Percentiles rank a stretch among this genome's conserved stretches.
phyloP scores from a whole-genome alignment of 2,329 filamentous ascomycete genomes.

The Talaromyces sp. region DNA sequence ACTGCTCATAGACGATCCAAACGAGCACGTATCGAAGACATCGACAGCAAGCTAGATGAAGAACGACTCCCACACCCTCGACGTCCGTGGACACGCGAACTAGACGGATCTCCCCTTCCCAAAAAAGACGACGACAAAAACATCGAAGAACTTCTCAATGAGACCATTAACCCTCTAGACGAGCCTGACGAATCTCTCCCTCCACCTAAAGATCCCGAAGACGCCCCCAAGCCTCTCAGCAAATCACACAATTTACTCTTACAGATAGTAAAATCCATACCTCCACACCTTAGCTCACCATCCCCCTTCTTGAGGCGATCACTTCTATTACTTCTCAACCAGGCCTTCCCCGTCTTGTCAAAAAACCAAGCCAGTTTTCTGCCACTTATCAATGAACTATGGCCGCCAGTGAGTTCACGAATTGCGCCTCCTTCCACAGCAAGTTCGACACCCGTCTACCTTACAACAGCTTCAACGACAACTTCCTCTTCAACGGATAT shows the following conservation, averaged over 20 bases:
- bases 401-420: slow-evolving; percentile 66
- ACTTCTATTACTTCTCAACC: slow-evolving; percentile 72
- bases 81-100: slow-evolving; percentile 31
- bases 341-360: slow-evolving; percentile 68
- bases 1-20: slow-evolving; percentile 35
- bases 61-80: slow-evolving; percentile 29
- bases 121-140: slow-evolving; percentile 25
- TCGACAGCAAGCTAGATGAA: slow-evolving; percentile 25
- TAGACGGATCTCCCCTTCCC: slow-evolving; percentile 26
- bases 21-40: slow-evolving; percentile 24
- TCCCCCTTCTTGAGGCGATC: slow-evolving; percentile 74
- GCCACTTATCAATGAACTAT: slow-evolving; percentile 83
- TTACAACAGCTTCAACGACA: slow-evolving; percentile 20
- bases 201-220: slow-evolving; percentile 48
- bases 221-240: slow-evolving; percentile 60
- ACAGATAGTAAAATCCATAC: slow-evolving; percentile 76
- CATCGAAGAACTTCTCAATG: slow-evolving; percentile 22
- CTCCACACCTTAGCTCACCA: slow-evolving; percentile 84
- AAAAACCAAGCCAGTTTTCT: slow-evolving; percentile 78
- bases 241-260: slow-evolving; percentile 78
- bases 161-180: slow-evolving; percentile 9
- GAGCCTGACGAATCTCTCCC: slow-evolving; percentile 36
- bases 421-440: slow-evolving; percentile 45
- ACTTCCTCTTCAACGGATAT: slow-evolving; percentile 41
- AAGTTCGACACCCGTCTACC: slow-evolving; percentile 38